phyloP scores from a whole-genome alignment of 192 early-diverging fungal species.

The Backusella tarrabulga region DNA sequence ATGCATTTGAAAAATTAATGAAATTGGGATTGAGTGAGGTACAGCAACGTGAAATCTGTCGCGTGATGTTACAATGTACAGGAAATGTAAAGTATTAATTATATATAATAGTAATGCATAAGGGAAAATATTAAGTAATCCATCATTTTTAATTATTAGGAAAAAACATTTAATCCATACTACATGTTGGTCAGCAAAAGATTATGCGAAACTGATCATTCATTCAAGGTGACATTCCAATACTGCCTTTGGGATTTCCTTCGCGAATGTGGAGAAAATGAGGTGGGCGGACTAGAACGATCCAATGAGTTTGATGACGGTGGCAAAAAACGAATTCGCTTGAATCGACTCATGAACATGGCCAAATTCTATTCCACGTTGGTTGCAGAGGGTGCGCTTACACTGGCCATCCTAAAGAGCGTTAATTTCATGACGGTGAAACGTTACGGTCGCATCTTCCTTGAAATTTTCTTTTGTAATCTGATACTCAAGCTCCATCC shows the following conservation, averaged over 20 bases:
- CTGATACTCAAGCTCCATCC: constrained; percentile 63
- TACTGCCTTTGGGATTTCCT: constrained; percentile 96
- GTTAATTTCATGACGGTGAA: constrained; percentile 73
- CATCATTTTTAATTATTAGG: constrained; percentile 39
- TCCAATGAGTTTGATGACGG: constrained; percentile 28
- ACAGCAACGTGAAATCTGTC: constrained; percentile 93
- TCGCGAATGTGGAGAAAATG: constrained; percentile 78
- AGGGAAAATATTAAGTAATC: not conserved
- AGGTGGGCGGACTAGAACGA: constrained; percentile 69
- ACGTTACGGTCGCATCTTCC: constrained; percentile 58
- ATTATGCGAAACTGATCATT: constrained; percentile 75
- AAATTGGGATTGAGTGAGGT: constrained; percentile 84
- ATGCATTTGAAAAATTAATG: constrained; percentile 85
- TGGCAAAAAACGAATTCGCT: constrained; percentile 42
- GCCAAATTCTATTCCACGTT: constrained; percentile 88
- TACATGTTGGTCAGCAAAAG: constrained; percentile 84
- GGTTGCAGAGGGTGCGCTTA: constrained; percentile 63
- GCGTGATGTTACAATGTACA: constrained; percentile 90
- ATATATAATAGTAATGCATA: not conserved
- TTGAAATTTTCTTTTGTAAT: constrained; percentile 72
- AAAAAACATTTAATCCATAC: constrained; percentile 91
- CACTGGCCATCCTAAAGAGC: constrained; percentile 76
- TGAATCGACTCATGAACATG: constrained; percentile 76
- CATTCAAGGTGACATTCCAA: constrained; percentile 89
- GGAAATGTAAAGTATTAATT: constrained; percentile 55